These are phyloP conservation scores for Hypoxylon fuscum DNA, from an alignment of 495 filamentous ascomycete species.

Conservation along the genomic window DNA sequence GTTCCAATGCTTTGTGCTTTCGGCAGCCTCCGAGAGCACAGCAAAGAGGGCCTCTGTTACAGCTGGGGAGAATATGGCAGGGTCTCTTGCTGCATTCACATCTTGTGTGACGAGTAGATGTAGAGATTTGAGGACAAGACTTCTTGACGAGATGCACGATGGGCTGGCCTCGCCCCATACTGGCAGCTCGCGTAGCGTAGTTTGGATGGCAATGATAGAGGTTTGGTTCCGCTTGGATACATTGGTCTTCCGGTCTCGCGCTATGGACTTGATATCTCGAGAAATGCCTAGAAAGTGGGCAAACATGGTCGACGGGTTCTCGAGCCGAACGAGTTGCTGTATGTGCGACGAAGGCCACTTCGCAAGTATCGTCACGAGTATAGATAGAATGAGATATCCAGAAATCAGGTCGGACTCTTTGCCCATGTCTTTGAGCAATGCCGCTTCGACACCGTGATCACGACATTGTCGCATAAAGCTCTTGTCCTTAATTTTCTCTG, in stretches of 20 bases:
- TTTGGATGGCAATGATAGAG: constrained; percentile 61
- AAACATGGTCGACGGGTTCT: constrained; percentile 61
- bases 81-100: constrained; percentile 53
- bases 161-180: constrained; percentile 67
- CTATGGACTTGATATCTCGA: constrained; percentile 62
- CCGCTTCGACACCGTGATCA: constrained; percentile 74
- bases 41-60: constrained; percentile 62
- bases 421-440: constrained; percentile 66
- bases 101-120: constrained; percentile 65
- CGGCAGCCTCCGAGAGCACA: constrained; percentile 53
- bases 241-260: constrained; percentile 72
- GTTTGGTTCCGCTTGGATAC: constrained; percentile 69
- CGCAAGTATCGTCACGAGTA: constrained; percentile 64
- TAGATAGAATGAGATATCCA: constrained; percentile 64
- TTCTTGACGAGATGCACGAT: constrained; percentile 64
- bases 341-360: constrained; percentile 59
- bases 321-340: constrained; percentile 58
- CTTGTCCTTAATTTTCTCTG: constrained; percentile 74
- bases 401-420: constrained; percentile 65
- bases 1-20: constrained; percentile 46
- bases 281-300: constrained; percentile 60
- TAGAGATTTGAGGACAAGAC: constrained; percentile 69
- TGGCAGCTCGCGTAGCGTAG: constrained; percentile 56
- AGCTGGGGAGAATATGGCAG: constrained; percentile 57
- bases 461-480: constrained; percentile 74